These are phyloP conservation scores for Cyberlindnera saturnus DNA, from an alignment of 805 yeast genomes.

Conservation along the genomic window DNA sequence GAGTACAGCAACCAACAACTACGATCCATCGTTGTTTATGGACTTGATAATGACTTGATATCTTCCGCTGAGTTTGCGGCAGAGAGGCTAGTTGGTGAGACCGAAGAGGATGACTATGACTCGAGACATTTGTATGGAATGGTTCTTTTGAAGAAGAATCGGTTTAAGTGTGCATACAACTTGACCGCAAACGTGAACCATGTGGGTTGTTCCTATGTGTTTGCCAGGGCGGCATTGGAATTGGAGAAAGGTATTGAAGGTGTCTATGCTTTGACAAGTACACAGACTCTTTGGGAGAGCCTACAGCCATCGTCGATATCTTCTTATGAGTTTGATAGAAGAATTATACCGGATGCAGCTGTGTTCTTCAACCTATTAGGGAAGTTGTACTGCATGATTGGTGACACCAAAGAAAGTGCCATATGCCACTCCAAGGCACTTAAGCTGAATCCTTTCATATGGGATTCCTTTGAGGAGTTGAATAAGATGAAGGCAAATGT, in stretches of 20 bases:
- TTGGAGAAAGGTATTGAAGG: slow-evolving; percentile 58
- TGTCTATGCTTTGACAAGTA: slow-evolving; percentile 39
- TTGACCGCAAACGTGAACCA: slow-evolving; percentile 43
- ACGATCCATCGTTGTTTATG: slow-evolving; percentile 57
- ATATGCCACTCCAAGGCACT: slow-evolving; percentile 64
- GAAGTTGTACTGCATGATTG: slow-evolving; percentile 50
- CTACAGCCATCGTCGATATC: slow-evolving; percentile 9
- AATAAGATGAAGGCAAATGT: slow-evolving; percentile 68
- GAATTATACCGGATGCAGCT: slow-evolving; percentile 57
- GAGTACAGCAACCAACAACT: slow-evolving; percentile 34
- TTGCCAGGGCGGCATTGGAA: slow-evolving; percentile 59
- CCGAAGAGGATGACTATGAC: slow-evolving; percentile 38
- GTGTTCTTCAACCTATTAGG: slow-evolving; percentile 67
- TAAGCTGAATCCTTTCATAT: slow-evolving; percentile 69
- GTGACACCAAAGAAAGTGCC: slow-evolving; percentile 60
- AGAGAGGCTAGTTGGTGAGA: slow-evolving; percentile 71
- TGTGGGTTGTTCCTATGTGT: slow-evolving; percentile 71
- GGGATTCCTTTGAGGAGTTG: slow-evolving; percentile 80
- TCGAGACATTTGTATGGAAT: slow-evolving; percentile 66
- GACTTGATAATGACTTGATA: slow-evolving; percentile 62
- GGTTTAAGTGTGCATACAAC: slow-evolving; percentile 58
- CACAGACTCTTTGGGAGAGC: slow-evolving; percentile 32
- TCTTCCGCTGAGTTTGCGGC: slow-evolving; percentile 81
- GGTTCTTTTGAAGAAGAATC: slow-evolving; percentile 51
- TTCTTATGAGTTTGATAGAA: slow-evolving; percentile 34